A percentile compares a stretch with the other conserved stretches of the same genome.
phyloP scores from a whole-genome alignment of 768 basidiomycete species.

The Dacryopinax primogenitus region DNA sequence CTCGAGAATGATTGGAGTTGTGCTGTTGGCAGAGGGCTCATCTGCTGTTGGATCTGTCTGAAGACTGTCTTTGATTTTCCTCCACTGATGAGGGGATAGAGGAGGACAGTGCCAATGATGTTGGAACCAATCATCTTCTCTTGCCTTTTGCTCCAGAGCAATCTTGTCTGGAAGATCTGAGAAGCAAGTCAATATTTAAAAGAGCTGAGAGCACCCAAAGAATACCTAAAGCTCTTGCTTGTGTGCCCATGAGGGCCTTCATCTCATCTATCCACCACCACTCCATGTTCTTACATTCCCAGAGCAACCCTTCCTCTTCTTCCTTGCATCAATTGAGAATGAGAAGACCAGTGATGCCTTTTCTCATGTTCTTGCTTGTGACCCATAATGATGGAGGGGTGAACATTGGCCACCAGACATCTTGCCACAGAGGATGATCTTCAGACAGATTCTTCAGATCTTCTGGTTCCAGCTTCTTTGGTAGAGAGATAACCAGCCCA shows the following conservation, averaged over 20 bases:
- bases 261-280: not conserved
- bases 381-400: not conserved
- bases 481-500: not conserved
- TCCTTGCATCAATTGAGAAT: not conserved
- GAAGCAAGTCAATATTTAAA: not conserved
- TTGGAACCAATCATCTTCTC: not conserved
- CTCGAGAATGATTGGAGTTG: not conserved
- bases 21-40: not conserved
- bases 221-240: not conserved
- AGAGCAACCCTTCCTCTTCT: not conserved
- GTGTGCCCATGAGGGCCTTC: not conserved
- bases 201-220: no score
- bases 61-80: not conserved
- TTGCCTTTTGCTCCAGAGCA: not conserved
- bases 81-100: not conserved
- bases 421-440: slow-evolving; percentile 8
- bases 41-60: not conserved
- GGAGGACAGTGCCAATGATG: not conserved
- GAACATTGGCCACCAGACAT: not conserved
- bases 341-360: not conserved
- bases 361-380: not conserved
- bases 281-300: not conserved
- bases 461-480: not conserved
- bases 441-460: not conserved
- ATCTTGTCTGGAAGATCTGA: not conserved